phyloP scores from a whole-genome alignment of 768 basidiomycete genomes.

The Phallus indusiatus region DNA sequence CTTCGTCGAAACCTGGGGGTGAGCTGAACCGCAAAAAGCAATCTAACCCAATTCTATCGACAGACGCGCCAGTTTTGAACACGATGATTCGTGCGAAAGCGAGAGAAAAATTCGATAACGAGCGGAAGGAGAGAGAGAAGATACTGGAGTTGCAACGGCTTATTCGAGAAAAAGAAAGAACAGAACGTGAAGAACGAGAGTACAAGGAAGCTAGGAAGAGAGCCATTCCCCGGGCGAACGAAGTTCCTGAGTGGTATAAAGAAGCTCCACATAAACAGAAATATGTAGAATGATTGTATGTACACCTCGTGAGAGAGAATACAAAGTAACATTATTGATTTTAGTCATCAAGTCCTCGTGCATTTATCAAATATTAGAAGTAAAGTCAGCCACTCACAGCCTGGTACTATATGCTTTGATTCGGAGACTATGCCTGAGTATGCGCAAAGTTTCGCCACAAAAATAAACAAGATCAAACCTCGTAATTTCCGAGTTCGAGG shows the following conservation, averaged over 20 bases:
- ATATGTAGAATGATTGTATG: background rate
- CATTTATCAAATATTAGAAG: too few species aligned
- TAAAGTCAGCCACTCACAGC: too few species aligned
- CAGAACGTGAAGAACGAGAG: conserved; percentile 50
- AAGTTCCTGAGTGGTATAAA: conserved; percentile 71
- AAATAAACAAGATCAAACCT: too few species aligned
- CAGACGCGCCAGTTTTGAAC: conserved; percentile 33
- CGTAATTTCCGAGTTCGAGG: too few species aligned
- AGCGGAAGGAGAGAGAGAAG: conserved; percentile 45
- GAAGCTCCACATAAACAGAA: conserved; percentile 48
- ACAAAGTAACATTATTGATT: too few species aligned
- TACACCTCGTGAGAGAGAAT: background rate
- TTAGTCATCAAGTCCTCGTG: too few species aligned
- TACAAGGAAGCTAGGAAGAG: conserved; percentile 51
- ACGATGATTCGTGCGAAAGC: conserved; percentile 53
- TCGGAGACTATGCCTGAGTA: too few species aligned
- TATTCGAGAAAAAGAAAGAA: conserved; percentile 35
- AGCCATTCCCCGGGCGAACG: conserved; percentile 59
- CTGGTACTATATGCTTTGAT: too few species aligned
- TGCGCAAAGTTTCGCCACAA: too few species aligned
- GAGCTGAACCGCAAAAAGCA: conserved; percentile 29
- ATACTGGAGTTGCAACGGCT: conserved; percentile 41
- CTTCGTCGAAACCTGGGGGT: conserved; percentile 20
- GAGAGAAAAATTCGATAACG: conserved; percentile 54
- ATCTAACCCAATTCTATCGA: conserved; percentile 41